Conservation (phyloP, 768 basidiomycete species). For the Crepidotus variabilis region DNA sequence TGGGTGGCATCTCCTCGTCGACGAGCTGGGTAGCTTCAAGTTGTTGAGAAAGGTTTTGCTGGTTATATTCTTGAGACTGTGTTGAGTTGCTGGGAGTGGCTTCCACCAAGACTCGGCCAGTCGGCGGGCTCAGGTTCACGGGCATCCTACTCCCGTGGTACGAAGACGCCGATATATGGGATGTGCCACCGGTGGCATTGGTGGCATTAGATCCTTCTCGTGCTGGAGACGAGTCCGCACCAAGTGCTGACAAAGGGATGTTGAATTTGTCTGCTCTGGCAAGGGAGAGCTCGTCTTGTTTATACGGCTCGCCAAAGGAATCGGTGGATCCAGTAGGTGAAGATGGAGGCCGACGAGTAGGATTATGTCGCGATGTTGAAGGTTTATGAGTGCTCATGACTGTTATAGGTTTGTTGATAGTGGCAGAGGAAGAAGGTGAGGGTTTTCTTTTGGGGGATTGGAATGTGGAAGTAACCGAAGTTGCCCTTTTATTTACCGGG, state of each 20-base stretch:
- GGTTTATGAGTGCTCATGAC: constrained; percentile 17
- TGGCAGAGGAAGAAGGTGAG: constrained; percentile 5
- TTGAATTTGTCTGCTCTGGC: constrained; percentile 47
- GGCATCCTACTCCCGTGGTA: background rate
- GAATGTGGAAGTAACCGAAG: constrained; percentile 15
- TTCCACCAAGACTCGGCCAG: constrained; percentile 37
- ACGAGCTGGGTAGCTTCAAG: constrained; percentile 21
- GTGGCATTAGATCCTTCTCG: constrained; percentile 17
- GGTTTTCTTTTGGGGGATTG: constrained; percentile 14
- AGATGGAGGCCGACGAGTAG: constrained; percentile 9
- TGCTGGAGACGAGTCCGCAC: constrained; percentile 19
- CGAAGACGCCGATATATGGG: constrained; percentile 8
- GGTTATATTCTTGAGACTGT: constrained; percentile 29
- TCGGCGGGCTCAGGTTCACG: constrained; percentile 11
- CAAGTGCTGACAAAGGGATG: constrained; percentile 57
- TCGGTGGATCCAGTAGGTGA: constrained; percentile 44
- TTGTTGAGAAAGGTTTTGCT: constrained; percentile 16
- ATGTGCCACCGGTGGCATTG: background rate
- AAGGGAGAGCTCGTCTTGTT: constrained; percentile 43
- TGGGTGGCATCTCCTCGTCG: constrained; percentile 12
- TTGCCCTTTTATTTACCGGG: constrained; percentile 13
- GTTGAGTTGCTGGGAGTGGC: constrained; percentile 50
- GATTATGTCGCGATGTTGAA: constrained; percentile 17
- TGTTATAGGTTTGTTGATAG: constrained; percentile 11
- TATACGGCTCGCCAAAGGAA: constrained; percentile 56